These are phyloP conservation scores for Pleurotus eryngii DNA, from an alignment of 768 basidiomycete species.

Conservation along the genomic window DNA sequence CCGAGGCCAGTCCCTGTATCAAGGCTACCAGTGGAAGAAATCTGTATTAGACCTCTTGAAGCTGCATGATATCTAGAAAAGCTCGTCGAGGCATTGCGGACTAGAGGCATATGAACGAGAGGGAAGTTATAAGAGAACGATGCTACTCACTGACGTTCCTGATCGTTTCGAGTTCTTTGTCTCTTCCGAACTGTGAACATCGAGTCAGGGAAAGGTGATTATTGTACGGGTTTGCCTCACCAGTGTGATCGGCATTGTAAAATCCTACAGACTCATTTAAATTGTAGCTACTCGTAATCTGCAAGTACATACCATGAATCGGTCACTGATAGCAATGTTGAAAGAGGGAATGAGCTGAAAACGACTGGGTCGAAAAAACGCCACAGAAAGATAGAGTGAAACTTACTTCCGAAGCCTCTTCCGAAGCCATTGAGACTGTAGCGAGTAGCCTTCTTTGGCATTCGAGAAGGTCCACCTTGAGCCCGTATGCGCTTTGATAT, in stretches of 20 bases:
- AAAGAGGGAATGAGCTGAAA: conserved; percentile 64
- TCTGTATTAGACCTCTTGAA: conserved; percentile 35
- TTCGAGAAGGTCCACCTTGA: conserved; percentile 64
- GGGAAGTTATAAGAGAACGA: neutral
- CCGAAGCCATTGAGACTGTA: conserved; percentile 53
- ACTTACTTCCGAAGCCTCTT: conserved; percentile 53
- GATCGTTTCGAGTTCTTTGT: conserved; percentile 66
- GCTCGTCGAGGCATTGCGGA: conserved; percentile 50
- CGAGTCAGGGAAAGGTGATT: neutral
- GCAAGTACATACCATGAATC: conserved; percentile 47
- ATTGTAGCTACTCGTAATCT: neutral
- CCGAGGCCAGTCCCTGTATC: conserved; percentile 17
- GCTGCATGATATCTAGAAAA: conserved; percentile 54
- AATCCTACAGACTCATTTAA: conserved; percentile 41
- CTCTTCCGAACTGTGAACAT: conserved; percentile 56
- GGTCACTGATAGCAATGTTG: conserved; percentile 61
- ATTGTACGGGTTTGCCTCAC: conserved; percentile 29
- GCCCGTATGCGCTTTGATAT: conserved; percentile 70
- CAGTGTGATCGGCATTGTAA: conserved; percentile 65
- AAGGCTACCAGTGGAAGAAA: conserved; percentile 33
- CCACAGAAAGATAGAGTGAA: neutral
- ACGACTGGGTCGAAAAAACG: conserved; percentile 8
- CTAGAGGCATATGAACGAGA: conserved; percentile 18
- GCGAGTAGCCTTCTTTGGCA: conserved; percentile 63
- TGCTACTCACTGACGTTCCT: conserved; percentile 56